Evolutionary conservation across 2,329 filamentous ascomycete genomes (phyloP).

Genomic region (Clonostachys chloroleuca): DNA sequence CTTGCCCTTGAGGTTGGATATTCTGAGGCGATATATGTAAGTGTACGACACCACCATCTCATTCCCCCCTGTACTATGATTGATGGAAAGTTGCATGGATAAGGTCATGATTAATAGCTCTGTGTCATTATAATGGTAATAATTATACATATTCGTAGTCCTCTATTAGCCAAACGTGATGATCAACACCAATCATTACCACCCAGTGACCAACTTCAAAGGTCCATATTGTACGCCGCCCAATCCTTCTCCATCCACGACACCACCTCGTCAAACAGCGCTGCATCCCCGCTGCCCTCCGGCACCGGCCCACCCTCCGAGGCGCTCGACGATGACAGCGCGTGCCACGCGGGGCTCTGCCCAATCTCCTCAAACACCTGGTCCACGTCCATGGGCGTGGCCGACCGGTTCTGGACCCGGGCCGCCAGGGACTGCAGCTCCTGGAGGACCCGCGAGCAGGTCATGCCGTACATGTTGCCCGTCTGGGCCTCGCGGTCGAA

Average conservation of each 20-base stretch:
- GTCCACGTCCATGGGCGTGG: constrained; percentile 2
- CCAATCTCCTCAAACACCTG: neutral
- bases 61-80: no score
- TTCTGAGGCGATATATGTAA: no score
- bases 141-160: no score
- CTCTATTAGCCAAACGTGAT: no score
- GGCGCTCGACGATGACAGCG: neutral
- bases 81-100: no score
- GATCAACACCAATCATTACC: no score
- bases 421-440: constrained; percentile 22
- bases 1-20: no score
- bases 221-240: constrained; percentile 3
- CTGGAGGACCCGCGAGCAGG: constrained; percentile 29
- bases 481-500: constrained; percentile 32
- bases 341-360: constrained; percentile 1
- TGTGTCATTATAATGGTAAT: no score
- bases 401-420: neutral
- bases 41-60: no score
- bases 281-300: constrained; percentile 7
- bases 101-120: no score
- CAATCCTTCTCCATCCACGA: constrained; percentile 31
- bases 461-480: constrained; percentile 28
- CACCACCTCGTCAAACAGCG: constrained; percentile 26
- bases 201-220: neutral
- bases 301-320: constrained; percentile 7